These are phyloP conservation scores for Dictyostelium firmibasis DNA, from an alignment of 78 protist species.

Conservation along the genomic window DNA sequence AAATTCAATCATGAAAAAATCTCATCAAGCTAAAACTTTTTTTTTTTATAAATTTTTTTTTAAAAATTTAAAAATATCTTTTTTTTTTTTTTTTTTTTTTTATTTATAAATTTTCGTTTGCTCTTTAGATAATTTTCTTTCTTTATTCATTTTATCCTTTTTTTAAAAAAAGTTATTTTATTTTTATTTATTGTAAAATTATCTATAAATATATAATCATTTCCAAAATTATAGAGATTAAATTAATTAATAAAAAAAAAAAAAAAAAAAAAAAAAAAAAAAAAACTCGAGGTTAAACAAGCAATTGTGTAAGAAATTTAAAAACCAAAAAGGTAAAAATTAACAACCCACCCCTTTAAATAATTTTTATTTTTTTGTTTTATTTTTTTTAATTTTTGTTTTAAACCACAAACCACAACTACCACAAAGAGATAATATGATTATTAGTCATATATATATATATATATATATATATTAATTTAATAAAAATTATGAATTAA, in stretches of 20 bases:
- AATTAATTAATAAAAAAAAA: not conserved
- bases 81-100: slow-evolving; percentile 1
- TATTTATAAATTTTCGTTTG: not conserved
- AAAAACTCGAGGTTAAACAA: not conserved
- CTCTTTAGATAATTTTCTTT: not conserved
- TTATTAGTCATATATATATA: not conserved
- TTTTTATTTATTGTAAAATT: not conserved
- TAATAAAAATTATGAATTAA: not conserved
- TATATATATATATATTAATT: not conserved
- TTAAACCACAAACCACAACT: not conserved
- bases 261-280: not conserved
- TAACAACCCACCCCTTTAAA: not conserved
- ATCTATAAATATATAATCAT: not conserved
- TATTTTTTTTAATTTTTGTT: not conserved
- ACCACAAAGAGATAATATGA: not conserved
- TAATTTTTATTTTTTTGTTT: not conserved
- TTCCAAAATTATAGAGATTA: not conserved
- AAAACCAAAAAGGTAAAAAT: not conserved
- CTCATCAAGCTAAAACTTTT: too few species aligned
- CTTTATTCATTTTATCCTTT: not conserved
- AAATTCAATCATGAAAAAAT: not conserved
- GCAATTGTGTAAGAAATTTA: not conserved
- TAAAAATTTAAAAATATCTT: not conserved
- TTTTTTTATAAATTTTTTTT: not conserved
- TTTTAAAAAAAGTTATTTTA: too few species aligned